Evolutionary conservation across 768 basidiomycete genomes (phyloP).

Genomic region (Lentinula aciculospora): DNA sequence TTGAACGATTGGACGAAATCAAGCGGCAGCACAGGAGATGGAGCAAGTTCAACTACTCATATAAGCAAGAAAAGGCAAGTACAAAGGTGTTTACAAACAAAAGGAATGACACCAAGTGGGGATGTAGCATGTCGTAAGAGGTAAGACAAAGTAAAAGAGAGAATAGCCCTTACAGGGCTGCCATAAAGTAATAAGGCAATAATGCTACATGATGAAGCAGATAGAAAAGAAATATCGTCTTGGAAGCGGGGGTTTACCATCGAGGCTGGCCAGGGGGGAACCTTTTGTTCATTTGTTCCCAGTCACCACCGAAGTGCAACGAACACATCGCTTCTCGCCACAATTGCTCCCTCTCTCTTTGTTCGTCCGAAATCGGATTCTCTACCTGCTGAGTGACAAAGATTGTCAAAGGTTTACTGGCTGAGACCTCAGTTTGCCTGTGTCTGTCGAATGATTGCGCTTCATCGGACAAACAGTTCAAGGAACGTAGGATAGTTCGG

Average conservation of each 20-base stretch:
- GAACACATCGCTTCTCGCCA: conserved; percentile 6
- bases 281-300: conserved; percentile 2
- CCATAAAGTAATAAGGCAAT: too few species aligned
- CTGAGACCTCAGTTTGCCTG: too few species aligned
- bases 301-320: conserved; percentile 2
- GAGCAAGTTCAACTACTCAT: too few species aligned
- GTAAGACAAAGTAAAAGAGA: not conserved
- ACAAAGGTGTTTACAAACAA: too few species aligned
- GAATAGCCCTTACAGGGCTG: not conserved
- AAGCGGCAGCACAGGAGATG: too few species aligned
- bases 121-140: not conserved
- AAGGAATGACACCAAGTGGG: not conserved
- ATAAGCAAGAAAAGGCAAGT: too few species aligned
- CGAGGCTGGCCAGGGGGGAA: conserved; percentile 4
- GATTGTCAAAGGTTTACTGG: not conserved
- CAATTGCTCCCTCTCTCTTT: not conserved
- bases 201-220: not conserved
- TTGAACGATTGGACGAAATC: too few species aligned
- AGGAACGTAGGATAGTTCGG: not conserved
- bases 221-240: not conserved
- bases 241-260: not conserved
- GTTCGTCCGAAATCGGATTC: not conserved
- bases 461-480: not conserved
- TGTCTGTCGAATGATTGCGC: too few species aligned
- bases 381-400: not conserved